These are phyloP conservation scores for Debaryomycetaceae sp. DNA, from an alignment of 1,139 yeast genomes.

Conservation along the genomic window DNA sequence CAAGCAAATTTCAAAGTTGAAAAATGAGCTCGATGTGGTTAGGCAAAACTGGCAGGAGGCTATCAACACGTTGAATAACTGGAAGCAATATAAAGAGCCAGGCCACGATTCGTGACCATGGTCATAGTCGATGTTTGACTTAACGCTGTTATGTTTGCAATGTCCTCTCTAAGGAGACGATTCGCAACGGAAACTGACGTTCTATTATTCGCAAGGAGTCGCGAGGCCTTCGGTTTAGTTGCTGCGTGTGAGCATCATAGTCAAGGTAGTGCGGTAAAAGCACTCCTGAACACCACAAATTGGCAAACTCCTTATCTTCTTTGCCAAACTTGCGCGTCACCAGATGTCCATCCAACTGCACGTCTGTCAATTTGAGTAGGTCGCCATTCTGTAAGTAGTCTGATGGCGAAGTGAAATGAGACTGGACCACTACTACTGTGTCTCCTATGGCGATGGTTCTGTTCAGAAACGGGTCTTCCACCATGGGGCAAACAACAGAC, in stretches of 20 bases:
- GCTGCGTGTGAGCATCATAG: too few relatives aligned
- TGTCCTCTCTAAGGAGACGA: slow-evolving; percentile 31
- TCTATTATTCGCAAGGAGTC: too few relatives aligned
- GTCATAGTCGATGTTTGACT: too few relatives aligned
- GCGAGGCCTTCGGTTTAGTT: too few relatives aligned
- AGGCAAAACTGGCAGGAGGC: slow-evolving; percentile 43
- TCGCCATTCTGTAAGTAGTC: slow-evolving; percentile 29
- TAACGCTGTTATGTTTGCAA: slow-evolving; percentile 14
- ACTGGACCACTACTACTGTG: slow-evolving; percentile 33
- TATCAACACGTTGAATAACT: slow-evolving; percentile 42
- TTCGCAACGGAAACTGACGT: slow-evolving; percentile 29
- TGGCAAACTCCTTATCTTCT: too few relatives aligned
- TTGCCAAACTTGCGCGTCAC: too few relatives aligned
- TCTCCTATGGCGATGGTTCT: slow-evolving; percentile 26
- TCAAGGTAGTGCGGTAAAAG: too few relatives aligned
- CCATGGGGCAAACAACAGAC: too few relatives aligned
- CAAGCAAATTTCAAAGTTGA: slow-evolving; percentile 22
- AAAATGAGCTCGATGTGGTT: slow-evolving; percentile 33
- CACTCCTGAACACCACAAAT: too few relatives aligned
- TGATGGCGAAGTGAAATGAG: slow-evolving; percentile 25
- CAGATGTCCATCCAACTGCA: slow-evolving; percentile 19
- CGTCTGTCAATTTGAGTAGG: slow-evolving; percentile 26
- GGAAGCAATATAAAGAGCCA: slow-evolving; percentile 27
- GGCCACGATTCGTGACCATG: too few relatives aligned
- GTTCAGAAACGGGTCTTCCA: slow-evolving; percentile 32